Evolutionary conservation across 83 land plant genomes (phyloP), one percentile per base, ranked within the genome.

Genomic region (Picea abies): DNA sequence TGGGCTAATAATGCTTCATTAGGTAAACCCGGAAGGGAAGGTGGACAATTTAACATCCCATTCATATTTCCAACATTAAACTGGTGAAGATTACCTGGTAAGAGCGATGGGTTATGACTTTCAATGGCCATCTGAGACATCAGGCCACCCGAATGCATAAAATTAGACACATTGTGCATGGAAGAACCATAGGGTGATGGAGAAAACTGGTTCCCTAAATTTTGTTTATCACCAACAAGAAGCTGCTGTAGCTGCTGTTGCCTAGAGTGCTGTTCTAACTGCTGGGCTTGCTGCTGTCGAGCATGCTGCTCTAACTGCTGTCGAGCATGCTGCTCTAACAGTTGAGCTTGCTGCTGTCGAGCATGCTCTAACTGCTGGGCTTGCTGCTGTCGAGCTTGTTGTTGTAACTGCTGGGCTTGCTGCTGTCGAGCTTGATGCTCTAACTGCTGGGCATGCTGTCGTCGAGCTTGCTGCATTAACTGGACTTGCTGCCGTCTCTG

Each of bases 1-100:
- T 84, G 81, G 20, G 87, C 58, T 75, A 86, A 73, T 58, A 85
- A 5, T 70, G 82, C 29, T 69, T 92, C 92, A 85, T 86, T 87
- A 32, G 86, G 80, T 44, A 86, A 83, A 20, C 86, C 85, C 29
- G 84, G 87, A 66, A 88, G 71, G 1, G 82, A 25, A 10, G 89
- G 82, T 67, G 86, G 67, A 14, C 76, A 78, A 83, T 64, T 80
- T 76, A 82, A 56, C 35, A 82, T 62, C 86, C 86, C 81, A 58
- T 84, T 86, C 76, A 78, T 52, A 69, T 79, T 85, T 11, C 88
- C 90, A 81, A 47, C 35, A 71, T 73, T 56, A 58, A 61, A 77
- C 67, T 64, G 73, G 63, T 85, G 89, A 56, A 83, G 69, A 70
- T 60, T 78, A 81, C 72, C 82, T 2, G 63, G 69, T 49, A 81